A percentile compares a stretch with the other conserved stretches of the same genome.
These are phyloP conservation scores for Hygrophila difformis DNA, from an alignment of 257 asterid species.

Conservation along the genomic window DNA sequence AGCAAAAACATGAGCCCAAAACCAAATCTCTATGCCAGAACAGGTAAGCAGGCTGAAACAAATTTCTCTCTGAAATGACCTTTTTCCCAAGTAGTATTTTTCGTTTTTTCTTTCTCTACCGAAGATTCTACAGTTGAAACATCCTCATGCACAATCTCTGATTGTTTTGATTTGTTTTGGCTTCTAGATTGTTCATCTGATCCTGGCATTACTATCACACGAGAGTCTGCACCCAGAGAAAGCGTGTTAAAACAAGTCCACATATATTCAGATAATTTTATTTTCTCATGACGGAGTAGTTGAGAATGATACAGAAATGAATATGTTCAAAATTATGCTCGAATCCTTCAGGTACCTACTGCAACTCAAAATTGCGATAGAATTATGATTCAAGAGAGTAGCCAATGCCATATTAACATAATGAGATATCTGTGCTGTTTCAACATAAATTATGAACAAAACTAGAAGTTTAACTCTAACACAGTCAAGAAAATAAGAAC, in stretches of 20 bases:
- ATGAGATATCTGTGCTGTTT: background rate
- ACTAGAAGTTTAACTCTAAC: too few relatives aligned
- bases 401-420: background rate
- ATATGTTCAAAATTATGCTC: too few relatives aligned
- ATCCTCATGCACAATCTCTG: background rate
- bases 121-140: background rate
- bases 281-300: too few relatives aligned
- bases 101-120: background rate
- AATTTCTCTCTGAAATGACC: background rate
- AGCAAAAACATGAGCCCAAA: background rate
- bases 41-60: background rate
- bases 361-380: too few relatives aligned
- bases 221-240: background rate
- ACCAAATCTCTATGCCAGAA: background rate
- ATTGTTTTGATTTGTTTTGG: background rate
- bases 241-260: background rate
- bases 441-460: too few relatives aligned
- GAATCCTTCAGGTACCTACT: slow-evolving; percentile 10
- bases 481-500: too few relatives aligned
- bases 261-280: too few relatives aligned
- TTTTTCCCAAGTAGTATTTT: background rate
- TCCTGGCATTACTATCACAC: background rate
- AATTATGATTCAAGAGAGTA: background rate
- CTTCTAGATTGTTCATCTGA: background rate
- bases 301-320: background rate